A percentile compares a stretch with the other conserved stretches of the same genome.
These are phyloP conservation scores for Pelagomonas calceolata DNA, from an alignment of 108 stramenopile genomes.

Conservation along the genomic window DNA sequence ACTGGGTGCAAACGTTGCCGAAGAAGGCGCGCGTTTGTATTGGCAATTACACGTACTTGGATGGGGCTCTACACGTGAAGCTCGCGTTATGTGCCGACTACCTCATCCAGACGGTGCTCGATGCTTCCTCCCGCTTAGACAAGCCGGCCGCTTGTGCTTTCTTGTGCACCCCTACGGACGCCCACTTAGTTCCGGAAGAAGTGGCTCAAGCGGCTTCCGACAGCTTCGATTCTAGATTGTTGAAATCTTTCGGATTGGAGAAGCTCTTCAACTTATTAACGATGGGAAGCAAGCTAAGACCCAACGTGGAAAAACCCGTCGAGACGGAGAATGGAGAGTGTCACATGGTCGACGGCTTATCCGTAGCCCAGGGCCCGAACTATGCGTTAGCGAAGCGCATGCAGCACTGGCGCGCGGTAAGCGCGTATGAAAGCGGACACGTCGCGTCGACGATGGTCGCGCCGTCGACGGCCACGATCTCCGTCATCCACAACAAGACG, in stretches of 20 bases:
- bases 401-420: conserved; percentile 94
- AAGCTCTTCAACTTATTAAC: conserved; percentile 16
- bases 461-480: conserved; percentile 86
- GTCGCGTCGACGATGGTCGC: conserved; percentile 90
- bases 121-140: background rate
- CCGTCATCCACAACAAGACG: conserved; percentile 79
- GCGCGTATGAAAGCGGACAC: conserved; percentile 73
- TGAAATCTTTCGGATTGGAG: conserved; percentile 11
- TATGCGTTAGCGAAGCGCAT: conserved; percentile 86
- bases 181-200: conserved; percentile 81
- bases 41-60: conserved; percentile 88
- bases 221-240: conserved; percentile 40
- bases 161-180: conserved; percentile 95
- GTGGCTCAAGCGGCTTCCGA: conserved; percentile 62
- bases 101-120: conserved; percentile 29
- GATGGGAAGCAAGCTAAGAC: conserved; percentile 46
- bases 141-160: conserved; percentile 66
- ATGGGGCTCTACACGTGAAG: conserved; percentile 90
- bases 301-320: conserved; percentile 61
- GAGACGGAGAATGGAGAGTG: conserved; percentile 17
- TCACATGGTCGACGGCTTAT: conserved; percentile 70
- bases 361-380: conserved; percentile 93
- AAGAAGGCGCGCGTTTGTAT: conserved; percentile 54
- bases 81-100: conserved; percentile 87
- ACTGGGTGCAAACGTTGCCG: conserved; percentile 62